Base-by-base conservation (phyloP, 805 yeast species). In the Ogataea pini region DNA sequence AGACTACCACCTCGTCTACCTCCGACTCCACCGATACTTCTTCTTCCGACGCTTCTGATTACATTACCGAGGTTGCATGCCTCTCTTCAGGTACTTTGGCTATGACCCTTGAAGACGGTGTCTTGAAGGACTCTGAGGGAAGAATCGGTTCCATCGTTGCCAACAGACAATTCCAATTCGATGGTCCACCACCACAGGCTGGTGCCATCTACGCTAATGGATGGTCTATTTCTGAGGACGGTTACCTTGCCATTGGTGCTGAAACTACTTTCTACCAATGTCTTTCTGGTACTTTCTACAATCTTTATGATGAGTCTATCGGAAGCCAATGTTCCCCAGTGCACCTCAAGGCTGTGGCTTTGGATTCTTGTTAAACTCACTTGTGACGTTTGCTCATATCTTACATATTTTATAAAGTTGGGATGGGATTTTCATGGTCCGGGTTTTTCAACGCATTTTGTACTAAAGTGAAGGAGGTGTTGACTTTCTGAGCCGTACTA, bases 151-250 rank as follows among this genome's bases (percentile, higher is more conserved):
- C 82, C 39, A 78, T 78, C 65, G 83, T 78, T 55, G 77, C 82
- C 49, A 77, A 77, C 78, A 72, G 79, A 70, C 85, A 79, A 68
- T 79, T 79, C 78, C 85, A 79, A 68, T 79, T 79, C 60, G 85
- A 79, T 61, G 84, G 83, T 59, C 83, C 83, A 44, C 79, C 82
- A 67, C 83, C 83, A 54, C 85, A 79, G 68, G 83, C 79, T 44
- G 79, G 79, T 65, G 71, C 79, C 46, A 73, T 74, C 50, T 72
- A 74, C 59, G 80, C 80, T 58, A 75, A 72, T 45, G 79, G 80
- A 51, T 75, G 80, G 80, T 65, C 76, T 47, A 71, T 76, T 55
- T 60, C 72, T 46, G 55, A 61, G 41, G 78, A 71, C 27, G 76
- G 72, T 36, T 69, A 71, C 68, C 72, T 78, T 62, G 76, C 80